Evolutionary conservation across 345 rosid genomes (phyloP).

Genomic region (Brassica cretica): DNA sequence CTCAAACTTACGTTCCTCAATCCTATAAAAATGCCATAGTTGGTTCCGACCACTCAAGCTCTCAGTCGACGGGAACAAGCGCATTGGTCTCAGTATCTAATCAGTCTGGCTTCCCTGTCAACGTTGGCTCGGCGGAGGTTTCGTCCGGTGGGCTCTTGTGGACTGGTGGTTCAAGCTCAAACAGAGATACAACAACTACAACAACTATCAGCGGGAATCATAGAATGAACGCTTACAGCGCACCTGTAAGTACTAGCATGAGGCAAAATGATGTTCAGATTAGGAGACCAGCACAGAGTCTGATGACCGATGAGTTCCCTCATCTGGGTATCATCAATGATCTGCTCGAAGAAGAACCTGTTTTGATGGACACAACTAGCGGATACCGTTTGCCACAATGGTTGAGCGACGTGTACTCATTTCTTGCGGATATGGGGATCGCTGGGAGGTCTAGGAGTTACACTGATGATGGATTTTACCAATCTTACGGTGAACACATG

Average conservation of each 20-base stretch:
- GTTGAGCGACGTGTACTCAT: constrained; percentile 54
- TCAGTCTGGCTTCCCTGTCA: constrained; percentile 52
- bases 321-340: constrained; percentile 94
- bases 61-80: constrained; percentile 52
- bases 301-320: constrained; percentile 74
- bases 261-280: constrained; percentile 5
- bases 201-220: constrained; percentile 10
- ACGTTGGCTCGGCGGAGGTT: constrained; percentile 49
- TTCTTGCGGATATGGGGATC: constrained; percentile 50
- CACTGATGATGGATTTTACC: constrained; percentile 53
- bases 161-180: constrained; percentile 54
- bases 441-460: constrained; percentile 59
- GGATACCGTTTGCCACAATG: constrained; percentile 43
- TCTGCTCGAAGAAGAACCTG: constrained; percentile 80
- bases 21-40: constrained; percentile 81
- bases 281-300: constrained; percentile 55
- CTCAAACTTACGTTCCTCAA: constrained; percentile 61
- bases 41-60: constrained; percentile 41
- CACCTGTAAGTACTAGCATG: constrained; percentile 32
- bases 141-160: constrained; percentile 44
- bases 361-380: constrained; percentile 38
- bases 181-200: constrained; percentile 36
- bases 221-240: constrained; percentile 32
- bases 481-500: constrained; percentile 53
- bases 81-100: constrained; percentile 40